Conservation (phyloP, 225 moss, liverwort and hornwort genomes). For the Neckera pumila region DNA sequence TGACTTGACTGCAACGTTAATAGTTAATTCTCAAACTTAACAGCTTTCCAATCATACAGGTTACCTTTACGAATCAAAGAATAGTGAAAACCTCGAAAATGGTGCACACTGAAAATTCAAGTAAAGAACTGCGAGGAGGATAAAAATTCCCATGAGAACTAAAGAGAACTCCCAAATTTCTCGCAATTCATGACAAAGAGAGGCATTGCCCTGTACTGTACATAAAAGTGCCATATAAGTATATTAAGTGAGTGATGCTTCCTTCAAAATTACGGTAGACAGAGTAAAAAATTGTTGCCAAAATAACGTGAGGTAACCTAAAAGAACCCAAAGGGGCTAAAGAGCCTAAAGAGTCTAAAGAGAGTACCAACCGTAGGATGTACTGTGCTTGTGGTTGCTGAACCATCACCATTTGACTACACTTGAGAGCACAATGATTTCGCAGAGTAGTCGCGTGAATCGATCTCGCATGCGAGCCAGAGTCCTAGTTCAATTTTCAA, state of each 20-base stretch:
- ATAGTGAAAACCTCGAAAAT: neutral
- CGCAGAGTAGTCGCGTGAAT: no score
- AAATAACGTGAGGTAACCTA: neutral
- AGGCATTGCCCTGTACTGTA: neutral
- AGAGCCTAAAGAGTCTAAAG: neutral
- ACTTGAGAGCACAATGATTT: neutral
- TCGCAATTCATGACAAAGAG: neutral
- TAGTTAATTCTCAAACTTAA: neutral
- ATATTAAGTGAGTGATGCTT: neutral
- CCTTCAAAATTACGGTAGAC: neutral
- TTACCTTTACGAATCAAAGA: neutral
- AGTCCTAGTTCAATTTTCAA: neutral
- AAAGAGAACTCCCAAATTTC: neutral
- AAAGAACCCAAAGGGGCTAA: neutral
- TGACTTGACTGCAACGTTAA: neutral
- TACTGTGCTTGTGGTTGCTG: neutral
- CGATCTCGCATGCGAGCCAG: neutral
- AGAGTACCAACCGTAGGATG: neutral
- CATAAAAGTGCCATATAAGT: neutral
- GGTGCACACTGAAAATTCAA: neutral
- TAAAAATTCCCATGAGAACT: neutral
- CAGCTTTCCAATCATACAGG: neutral
- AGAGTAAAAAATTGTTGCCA: neutral
- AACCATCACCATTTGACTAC: neutral
- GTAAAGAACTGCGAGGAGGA: neutral